Evolutionary conservation across 805 yeast genomes (phyloP), one percentile per base, ranked within the genome.

Genomic region (Yarrowia sp.): DNA sequence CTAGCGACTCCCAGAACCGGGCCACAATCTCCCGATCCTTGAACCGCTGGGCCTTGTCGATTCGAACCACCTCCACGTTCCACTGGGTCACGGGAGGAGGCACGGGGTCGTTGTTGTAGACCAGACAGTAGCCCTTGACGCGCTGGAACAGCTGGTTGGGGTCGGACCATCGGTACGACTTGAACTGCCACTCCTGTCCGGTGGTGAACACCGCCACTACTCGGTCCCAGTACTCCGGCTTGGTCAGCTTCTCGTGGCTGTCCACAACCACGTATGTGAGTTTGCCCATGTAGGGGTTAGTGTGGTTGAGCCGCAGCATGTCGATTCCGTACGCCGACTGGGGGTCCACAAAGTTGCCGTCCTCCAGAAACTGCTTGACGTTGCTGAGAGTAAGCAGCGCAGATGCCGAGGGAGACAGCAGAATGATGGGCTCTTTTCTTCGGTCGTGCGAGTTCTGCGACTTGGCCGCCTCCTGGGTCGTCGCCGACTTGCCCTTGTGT

Each of bases 151-250:
- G 81, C 52, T 81, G 81, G 69, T 89, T 86, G 2, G 99, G 97
- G 67, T 88, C 86, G 46, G 86, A 83, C 86, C 92, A 89, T 75
- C 89, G 90, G 78, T 94, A 95, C 73, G 87, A 86, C 74, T 90
- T 86, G 79, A 95, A 91, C 79, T 95, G 99, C 99, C 99, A 95
- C 67, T 88, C 83, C 79, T 95, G 99, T 13, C 99, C 99, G 12
- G 98, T 94, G 17, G 97, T 94, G 80, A 95, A 89, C 44, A 95
- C 90, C 0, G 97, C 98, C 60, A 94, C 91, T 0, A 95, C 98
- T 69, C 99, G 85, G 75, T 92, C 96, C 99, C 99, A 95, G 79
- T 95, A 92, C 76, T 95, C 98, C 3, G 97, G 96, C 76, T 93
- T 94, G 30, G 90, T 88, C 79, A 90, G 90, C 78, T 87, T 85